Conservation (phyloP, 345 rosid genomes). For the Populus nigra region DNA sequence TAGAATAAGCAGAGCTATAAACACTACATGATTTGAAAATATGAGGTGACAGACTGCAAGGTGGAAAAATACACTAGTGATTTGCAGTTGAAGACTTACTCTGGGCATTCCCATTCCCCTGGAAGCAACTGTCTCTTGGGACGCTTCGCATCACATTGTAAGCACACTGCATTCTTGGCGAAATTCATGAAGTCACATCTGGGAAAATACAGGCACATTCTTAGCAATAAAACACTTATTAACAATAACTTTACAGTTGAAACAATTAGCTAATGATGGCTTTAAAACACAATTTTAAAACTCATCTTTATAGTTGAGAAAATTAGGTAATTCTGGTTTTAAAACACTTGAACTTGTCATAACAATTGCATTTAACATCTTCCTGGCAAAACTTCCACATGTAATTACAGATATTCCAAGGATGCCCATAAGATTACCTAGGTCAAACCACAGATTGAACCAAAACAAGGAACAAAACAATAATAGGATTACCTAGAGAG, state of each 20-base stretch:
- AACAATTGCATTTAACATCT: slow-evolving; percentile 7
- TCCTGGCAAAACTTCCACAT: background rate
- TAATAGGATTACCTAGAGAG: background rate
- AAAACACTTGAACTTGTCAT: background rate
- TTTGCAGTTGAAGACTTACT: slow-evolving; percentile 51
- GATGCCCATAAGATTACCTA: background rate
- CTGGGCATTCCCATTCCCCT: slow-evolving; percentile 99
- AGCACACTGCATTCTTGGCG: slow-evolving; percentile 87
- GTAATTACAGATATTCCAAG: background rate
- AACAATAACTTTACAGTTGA: background rate
- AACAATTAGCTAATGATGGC: background rate
- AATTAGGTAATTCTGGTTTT: background rate
- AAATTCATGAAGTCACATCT: slow-evolving; percentile 99
- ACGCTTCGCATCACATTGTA: slow-evolving; percentile 95
- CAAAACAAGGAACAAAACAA: background rate
- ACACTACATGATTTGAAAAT: background rate
- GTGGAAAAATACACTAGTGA: background rate
- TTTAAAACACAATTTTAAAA: background rate
- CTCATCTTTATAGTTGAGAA: background rate
- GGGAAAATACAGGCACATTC: slow-evolving; percentile 23
- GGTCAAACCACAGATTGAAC: background rate
- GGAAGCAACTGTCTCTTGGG: slow-evolving; percentile 97
- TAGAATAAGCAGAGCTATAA: slow-evolving; percentile 1
- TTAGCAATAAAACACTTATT: slow-evolving; percentile 4
- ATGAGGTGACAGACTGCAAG: background rate